These are phyloP conservation scores for Debaryomyces nepalensis DNA, from an alignment of 1,139 yeast species.

Conservation along the genomic window DNA sequence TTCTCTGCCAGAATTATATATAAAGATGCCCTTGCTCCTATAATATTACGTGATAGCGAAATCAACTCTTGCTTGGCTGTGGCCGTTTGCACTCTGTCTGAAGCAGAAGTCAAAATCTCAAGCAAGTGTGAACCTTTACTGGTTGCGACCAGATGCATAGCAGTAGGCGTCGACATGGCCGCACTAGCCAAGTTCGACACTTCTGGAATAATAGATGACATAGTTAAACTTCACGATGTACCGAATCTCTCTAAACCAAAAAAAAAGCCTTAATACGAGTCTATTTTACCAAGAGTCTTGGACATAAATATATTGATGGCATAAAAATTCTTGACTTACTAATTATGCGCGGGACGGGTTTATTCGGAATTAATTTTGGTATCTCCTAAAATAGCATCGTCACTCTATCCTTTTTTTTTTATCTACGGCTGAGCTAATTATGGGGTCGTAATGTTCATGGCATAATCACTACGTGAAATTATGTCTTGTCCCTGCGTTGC, in stretches of 20 bases:
- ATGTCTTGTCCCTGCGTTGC: too few species aligned
- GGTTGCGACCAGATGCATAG: constrained; percentile 17
- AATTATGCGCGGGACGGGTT: too few species aligned
- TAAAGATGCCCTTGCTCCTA: constrained; percentile 45
- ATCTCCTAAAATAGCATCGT: too few species aligned
- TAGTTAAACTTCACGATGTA: neutral
- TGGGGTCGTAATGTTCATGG: too few species aligned
- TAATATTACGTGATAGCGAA: constrained; percentile 24
- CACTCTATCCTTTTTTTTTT: too few species aligned
- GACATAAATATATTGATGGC: neutral
- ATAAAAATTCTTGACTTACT: constrained; percentile 2
- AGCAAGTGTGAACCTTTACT: constrained; percentile 14
- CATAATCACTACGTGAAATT: too few species aligned
- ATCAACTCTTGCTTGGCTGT: constrained; percentile 16
- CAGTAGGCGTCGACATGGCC: constrained; percentile 32
- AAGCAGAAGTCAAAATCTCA: constrained; percentile 20
- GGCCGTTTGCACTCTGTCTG: constrained; percentile 6
- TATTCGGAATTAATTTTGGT: constrained; percentile 1
- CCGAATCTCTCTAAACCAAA: neutral
- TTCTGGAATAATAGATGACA: neutral
- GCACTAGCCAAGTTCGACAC: constrained; percentile 33
- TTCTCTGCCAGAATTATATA: constrained; percentile 35
- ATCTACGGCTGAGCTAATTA: too few species aligned
- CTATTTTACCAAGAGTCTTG: too few species aligned
- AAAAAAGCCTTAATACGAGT: neutral